Conservation (phyloP, 192 early-diverging fungal species). For the Phlyctochytrium bullatum region DNA sequence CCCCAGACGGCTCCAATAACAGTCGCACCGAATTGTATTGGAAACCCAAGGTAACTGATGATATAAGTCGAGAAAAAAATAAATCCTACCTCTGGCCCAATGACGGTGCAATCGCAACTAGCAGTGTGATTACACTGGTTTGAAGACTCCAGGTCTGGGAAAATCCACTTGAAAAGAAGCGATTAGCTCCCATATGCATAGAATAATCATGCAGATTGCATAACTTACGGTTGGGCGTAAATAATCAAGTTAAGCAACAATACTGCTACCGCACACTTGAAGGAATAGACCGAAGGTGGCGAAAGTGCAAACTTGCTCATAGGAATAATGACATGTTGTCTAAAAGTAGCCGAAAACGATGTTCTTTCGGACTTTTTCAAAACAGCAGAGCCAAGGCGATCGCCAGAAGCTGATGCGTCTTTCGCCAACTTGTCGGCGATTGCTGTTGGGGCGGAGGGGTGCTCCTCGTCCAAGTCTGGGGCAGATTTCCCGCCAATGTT, state of each 20-base stretch:
- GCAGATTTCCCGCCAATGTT: neutral
- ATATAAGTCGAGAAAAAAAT: slow-evolving; percentile 1
- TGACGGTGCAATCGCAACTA: slow-evolving; percentile 20
- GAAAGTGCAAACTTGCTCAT: neutral
- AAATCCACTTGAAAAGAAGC: neutral
- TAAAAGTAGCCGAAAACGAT: neutral
- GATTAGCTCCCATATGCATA: neutral
- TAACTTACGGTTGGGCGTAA: slow-evolving; percentile 17
- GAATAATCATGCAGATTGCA: too few species aligned
- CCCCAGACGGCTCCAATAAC: slow-evolving; percentile 9
- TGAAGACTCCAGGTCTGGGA: slow-evolving; percentile 21
- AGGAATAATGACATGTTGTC: neutral
- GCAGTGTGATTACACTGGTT: slow-evolving; percentile 7
- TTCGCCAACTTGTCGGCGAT: too few species aligned
- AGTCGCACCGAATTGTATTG: slow-evolving; percentile 19
- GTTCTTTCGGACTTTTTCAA: neutral
- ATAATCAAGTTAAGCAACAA: slow-evolving; percentile 13
- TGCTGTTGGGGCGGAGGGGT: too few species aligned
- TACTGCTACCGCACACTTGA: slow-evolving; percentile 16
- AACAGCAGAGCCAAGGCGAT: too few species aligned
- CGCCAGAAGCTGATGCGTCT: too few species aligned
- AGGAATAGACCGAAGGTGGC: slow-evolving; percentile 11
- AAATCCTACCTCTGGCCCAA: slow-evolving; percentile 21
- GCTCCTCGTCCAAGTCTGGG: too few species aligned
- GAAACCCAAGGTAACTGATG: slow-evolving; percentile 19